These are phyloP conservation scores for Gracilaria gracilis DNA, from an alignment of 23 red algal species.

Conservation along the genomic window DNA sequence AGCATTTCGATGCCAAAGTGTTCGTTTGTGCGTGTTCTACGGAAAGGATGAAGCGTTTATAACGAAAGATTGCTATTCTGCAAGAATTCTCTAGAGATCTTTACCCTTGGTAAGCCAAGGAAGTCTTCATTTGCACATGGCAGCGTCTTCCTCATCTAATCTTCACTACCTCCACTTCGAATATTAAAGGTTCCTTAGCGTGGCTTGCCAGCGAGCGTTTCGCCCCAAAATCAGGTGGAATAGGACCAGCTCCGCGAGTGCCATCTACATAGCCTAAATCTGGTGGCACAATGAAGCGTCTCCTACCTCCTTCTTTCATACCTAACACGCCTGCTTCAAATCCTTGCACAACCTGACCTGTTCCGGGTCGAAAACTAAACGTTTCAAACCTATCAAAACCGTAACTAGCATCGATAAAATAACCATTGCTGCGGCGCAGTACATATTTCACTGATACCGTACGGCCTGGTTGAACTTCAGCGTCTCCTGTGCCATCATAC, in stretches of 20 bases:
- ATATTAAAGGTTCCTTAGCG: slow-evolving; percentile 63
- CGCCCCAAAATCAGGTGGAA: slow-evolving; percentile 79
- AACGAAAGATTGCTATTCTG: neutral
- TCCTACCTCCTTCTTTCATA: slow-evolving; percentile 70
- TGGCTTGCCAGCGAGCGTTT: slow-evolving; percentile 62
- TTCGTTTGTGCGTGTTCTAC: too few relatives aligned
- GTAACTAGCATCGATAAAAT: slow-evolving; percentile 76
- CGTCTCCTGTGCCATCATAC: slow-evolving; percentile 15
- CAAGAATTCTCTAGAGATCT: neutral
- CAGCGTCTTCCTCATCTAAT: slow-evolving; percentile 4
- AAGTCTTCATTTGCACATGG: neutral
- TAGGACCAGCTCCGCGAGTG: slow-evolving; percentile 56
- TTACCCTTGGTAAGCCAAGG: too few relatives aligned
- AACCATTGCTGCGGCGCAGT: slow-evolving; percentile 74
- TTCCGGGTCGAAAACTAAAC: slow-evolving; percentile 55
- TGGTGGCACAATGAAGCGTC: slow-evolving; percentile 82
- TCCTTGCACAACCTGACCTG: slow-evolving; percentile 61
- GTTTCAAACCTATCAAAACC: slow-evolving; percentile 75
- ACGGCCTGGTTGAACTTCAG: slow-evolving; percentile 34
- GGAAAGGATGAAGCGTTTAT: neutral
- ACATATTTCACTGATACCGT: slow-evolving; percentile 75
- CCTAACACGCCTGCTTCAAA: slow-evolving; percentile 71
- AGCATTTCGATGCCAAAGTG: too few relatives aligned
- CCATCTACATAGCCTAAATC: slow-evolving; percentile 71
- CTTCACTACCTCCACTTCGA: slow-evolving; percentile 77